These are phyloP conservation scores for Peronospora farinosa DNA, from an alignment of 352 stramenopile genomes.

Conservation along the genomic window DNA sequence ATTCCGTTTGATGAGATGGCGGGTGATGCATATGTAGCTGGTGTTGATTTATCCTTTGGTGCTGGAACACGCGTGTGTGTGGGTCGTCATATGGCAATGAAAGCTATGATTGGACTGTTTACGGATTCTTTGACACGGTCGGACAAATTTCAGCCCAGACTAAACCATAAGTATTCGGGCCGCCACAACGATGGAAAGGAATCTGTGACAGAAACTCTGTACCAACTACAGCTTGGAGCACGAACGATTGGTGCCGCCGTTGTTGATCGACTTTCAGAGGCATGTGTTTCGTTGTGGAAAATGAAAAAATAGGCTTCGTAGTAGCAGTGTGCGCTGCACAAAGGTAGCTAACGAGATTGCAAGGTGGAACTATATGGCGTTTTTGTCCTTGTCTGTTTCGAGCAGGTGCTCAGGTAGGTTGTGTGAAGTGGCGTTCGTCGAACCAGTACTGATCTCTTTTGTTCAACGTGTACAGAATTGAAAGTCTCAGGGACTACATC, in stretches of 20 bases:
- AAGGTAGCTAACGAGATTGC: too few species aligned
- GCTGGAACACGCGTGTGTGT: constrained; percentile 24
- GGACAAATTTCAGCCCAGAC: constrained; percentile 19
- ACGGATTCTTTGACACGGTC: constrained; percentile 25
- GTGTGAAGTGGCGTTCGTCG: too few species aligned
- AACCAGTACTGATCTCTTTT: too few species aligned
- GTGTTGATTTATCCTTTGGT: constrained; percentile 30
- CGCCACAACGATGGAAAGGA: constrained; percentile 32
- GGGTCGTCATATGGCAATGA: constrained; percentile 33
- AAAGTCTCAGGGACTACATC: too few species aligned
- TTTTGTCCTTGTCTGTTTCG: too few species aligned
- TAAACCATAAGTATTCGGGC: constrained; percentile 34
- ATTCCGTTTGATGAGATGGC: constrained; percentile 31
- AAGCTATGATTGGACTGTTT: constrained; percentile 30
- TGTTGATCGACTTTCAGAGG: constrained; percentile 5
- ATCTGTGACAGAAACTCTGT: constrained; percentile 20
- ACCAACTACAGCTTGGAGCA: constrained; percentile 20
- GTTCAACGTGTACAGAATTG: too few species aligned
- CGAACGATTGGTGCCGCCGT: constrained; percentile 5
- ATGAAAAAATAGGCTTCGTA: background rate
- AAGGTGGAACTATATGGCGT: too few species aligned
- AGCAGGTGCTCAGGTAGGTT: too few species aligned
- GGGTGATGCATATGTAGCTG: constrained; percentile 25
- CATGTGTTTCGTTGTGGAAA: background rate
- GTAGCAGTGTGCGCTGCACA: background rate